A percentile compares a stretch with the other conserved stretches of the same genome.
Conservation (phyloP, 2,329 filamentous ascomycete genomes). For the Clonostachys sp. region DNA sequence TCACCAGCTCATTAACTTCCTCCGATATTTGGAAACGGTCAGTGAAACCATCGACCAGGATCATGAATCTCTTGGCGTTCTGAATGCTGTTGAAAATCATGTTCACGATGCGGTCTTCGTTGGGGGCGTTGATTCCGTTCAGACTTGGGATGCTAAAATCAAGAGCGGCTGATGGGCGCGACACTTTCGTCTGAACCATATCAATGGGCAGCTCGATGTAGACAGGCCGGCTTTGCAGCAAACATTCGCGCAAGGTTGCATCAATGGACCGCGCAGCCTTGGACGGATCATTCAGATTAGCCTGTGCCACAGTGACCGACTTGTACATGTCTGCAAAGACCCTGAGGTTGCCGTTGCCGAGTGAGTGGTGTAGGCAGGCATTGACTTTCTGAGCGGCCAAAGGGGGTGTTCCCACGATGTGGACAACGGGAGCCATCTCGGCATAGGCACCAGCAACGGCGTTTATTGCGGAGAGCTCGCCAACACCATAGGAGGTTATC, state of each 20-base stretch:
- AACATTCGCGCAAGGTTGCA: constrained; percentile 70
- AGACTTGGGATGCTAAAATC: no score
- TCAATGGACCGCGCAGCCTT: constrained; percentile 76
- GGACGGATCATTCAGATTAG: constrained; percentile 64
- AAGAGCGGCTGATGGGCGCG: no score
- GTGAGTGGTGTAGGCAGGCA: constrained; percentile 60
- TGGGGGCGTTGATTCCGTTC: constrained; percentile 14
- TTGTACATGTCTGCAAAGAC: constrained; percentile 78
- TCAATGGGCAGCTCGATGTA: constrained; percentile 83
- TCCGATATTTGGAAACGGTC: constrained; percentile 69
- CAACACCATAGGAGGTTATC: constrained; percentile 73
- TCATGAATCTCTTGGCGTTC: constrained; percentile 67
- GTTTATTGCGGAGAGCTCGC: constrained; percentile 69
- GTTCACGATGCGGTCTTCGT: constrained; percentile 71
- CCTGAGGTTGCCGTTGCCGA: constrained; percentile 75
- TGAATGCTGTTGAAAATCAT: constrained; percentile 71
- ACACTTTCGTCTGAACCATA: constrained; percentile 68
- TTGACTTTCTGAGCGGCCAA: constrained; percentile 40
- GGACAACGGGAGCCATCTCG: constrained; percentile 67
- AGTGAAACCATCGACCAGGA: constrained; percentile 80
- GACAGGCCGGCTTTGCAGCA: constrained; percentile 69
- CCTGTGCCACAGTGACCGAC: constrained; percentile 65
- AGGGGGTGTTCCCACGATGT: constrained; percentile 56
- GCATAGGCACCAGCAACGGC: constrained; percentile 70
- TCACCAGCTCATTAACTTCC: constrained; percentile 69